phyloP scores from a whole-genome alignment of 2,329 filamentous ascomycete genomes.

The Penicillium corylophilum region DNA sequence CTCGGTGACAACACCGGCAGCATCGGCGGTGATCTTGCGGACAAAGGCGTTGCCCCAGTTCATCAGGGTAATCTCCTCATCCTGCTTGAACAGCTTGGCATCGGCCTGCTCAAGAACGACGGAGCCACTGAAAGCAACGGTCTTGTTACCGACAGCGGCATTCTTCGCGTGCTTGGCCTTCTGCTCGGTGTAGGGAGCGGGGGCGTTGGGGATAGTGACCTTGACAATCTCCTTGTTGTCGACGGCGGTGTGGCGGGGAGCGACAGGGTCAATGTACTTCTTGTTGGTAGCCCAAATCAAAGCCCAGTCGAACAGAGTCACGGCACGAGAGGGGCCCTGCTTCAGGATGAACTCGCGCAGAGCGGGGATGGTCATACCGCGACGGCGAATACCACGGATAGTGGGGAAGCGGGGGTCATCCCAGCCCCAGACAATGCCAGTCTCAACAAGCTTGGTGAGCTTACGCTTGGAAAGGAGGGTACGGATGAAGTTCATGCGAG shows the following conservation, averaged over 20 bases:
- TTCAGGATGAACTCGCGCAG: constrained; percentile 52
- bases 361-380: constrained; percentile 51
- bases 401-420: constrained; percentile 54
- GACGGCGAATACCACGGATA: constrained; percentile 50
- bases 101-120: constrained; percentile 86
- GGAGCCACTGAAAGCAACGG: constrained; percentile 72
- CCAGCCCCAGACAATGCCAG: constrained; percentile 52
- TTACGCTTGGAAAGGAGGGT: constrained; percentile 54
- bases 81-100: constrained; percentile 73
- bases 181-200: constrained; percentile 65
- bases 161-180: constrained; percentile 91
- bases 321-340: constrained; percentile 50
- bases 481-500: constrained; percentile 53
- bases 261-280: constrained; percentile 76
- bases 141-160: constrained; percentile 77
- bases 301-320: constrained; percentile 52
- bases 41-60: constrained; percentile 73
- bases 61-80: constrained; percentile 95
- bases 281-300: constrained; percentile 63
- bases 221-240: constrained; percentile 69
- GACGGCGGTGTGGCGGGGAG: constrained; percentile 72
- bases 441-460: constrained; percentile 51
- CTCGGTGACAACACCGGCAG: constrained; percentile 59
- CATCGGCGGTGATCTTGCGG: constrained; percentile 50
- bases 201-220: constrained; percentile 66